These are phyloP conservation scores for Fagopyrum esculentum DNA, from an alignment of 148 eudicot species.

Conservation along the genomic window DNA sequence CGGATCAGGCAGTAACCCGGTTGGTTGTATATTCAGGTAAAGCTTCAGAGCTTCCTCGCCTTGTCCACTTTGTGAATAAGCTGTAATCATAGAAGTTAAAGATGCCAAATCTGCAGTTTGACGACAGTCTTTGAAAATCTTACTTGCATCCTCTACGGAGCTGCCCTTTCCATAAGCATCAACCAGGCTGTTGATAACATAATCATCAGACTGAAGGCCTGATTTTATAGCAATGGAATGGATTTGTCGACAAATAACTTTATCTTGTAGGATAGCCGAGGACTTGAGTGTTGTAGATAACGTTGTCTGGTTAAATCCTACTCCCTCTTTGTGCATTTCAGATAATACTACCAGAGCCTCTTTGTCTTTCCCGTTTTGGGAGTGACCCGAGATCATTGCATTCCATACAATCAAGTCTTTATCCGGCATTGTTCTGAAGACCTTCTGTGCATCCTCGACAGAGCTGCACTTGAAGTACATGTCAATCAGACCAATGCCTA, in stretches of 20 bases:
- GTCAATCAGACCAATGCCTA: constrained; percentile 54
- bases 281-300: constrained; percentile 50
- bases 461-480: constrained; percentile 63
- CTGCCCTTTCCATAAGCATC: constrained; percentile 62
- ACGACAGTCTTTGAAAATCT: constrained; percentile 37
- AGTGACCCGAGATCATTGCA: constrained; percentile 55
- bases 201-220: constrained; percentile 43
- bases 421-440: constrained; percentile 38
- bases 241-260: constrained; percentile 33
- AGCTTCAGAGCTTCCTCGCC: constrained; percentile 71
- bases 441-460: constrained; percentile 41
- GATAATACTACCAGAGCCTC: constrained; percentile 39
- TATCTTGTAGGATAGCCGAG: constrained; percentile 34
- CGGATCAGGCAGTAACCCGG: constrained; percentile 44
- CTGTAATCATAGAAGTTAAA: constrained; percentile 59
- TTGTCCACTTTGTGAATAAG: constrained; percentile 62
- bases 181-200: constrained; percentile 50
- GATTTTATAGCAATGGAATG: constrained; percentile 49
- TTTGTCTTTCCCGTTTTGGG: constrained; percentile 34
- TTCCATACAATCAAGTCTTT: constrained; percentile 53
- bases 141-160: constrained; percentile 32
- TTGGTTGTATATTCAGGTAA: constrained; percentile 36
- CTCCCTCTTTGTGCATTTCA: constrained; percentile 34
- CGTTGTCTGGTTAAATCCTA: constrained; percentile 55
- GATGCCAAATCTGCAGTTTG: constrained; percentile 41